These are phyloP conservation scores for Gnetum montanum DNA, from an alignment of 75 land plant genomes.

Conservation along the genomic window DNA sequence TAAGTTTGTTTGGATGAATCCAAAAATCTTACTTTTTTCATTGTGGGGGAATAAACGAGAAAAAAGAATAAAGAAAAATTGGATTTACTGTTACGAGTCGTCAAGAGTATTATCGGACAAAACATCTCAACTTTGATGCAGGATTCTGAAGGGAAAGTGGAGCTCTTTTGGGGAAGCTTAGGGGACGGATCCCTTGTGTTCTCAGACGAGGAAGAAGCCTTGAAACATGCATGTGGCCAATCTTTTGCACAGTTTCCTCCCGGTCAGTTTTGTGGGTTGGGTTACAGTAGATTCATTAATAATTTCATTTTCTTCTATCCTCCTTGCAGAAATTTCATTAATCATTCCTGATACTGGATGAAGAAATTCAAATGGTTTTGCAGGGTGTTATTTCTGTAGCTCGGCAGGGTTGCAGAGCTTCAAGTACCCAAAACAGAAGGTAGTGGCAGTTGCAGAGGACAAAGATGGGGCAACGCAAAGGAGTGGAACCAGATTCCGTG, in stretches of 20 bases:
- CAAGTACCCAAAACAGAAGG: slow-evolving; percentile 32
- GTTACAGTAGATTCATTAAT: background rate
- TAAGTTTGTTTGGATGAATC: too few relatives aligned
- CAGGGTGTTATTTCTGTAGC: slow-evolving; percentile 50
- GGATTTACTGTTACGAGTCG: too few relatives aligned
- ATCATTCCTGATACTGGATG: background rate
- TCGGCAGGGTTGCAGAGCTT: slow-evolving; percentile 28
- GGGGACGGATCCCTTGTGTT: slow-evolving; percentile 40
- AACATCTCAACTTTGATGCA: too few relatives aligned
- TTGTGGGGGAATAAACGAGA: too few relatives aligned
- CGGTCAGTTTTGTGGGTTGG: background rate
- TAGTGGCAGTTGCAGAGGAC: slow-evolving; percentile 24
- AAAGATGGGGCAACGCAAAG: slow-evolving; percentile 21
- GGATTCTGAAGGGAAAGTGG: slow-evolving; percentile 42
- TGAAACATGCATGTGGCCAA: slow-evolving; percentile 38
- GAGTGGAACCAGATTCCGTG: too few relatives aligned
- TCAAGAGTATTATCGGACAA: too few relatives aligned
- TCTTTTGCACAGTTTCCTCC: slow-evolving; percentile 43
- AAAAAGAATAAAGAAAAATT: too few relatives aligned
- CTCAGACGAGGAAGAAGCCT: slow-evolving; percentile 31
- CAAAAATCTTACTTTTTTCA: too few relatives aligned
- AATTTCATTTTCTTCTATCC: background rate
- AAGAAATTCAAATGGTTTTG: background rate
- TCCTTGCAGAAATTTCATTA: background rate
- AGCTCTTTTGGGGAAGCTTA: slow-evolving; percentile 43